A percentile compares a stretch with the other conserved stretches of the same genome.
phyloP scores from a whole-genome alignment of 441 rosid species.

The Erodium moschatum region DNA sequence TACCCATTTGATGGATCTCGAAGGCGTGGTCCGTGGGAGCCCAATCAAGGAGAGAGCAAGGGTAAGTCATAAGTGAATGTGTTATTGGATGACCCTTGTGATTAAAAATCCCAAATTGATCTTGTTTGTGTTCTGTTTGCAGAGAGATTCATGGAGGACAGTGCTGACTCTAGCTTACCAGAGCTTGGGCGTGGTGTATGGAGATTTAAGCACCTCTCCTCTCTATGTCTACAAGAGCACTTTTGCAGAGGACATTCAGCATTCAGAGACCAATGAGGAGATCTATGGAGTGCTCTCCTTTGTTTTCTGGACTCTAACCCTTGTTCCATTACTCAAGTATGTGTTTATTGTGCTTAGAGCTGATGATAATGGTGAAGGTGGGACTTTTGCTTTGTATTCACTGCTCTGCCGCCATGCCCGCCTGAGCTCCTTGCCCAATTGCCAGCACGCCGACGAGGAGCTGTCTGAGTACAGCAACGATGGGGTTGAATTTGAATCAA shows the following conservation, averaged over 20 bases:
- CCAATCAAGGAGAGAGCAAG: neutral
- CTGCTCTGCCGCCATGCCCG: constrained; percentile 79
- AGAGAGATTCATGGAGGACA: constrained; percentile 82
- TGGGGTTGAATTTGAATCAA: constrained; percentile 43
- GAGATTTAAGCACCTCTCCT: too few species aligned
- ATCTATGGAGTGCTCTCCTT: too few species aligned
- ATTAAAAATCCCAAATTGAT: neutral
- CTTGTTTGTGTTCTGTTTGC: constrained; percentile 22
- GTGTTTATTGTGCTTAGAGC: constrained; percentile 11
- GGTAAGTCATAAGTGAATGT: neutral
- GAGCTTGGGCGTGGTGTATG: too few species aligned
- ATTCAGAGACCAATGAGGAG: too few species aligned
- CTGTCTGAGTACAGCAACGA: constrained; percentile 81
- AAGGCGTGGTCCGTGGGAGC: neutral
- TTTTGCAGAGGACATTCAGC: too few species aligned
- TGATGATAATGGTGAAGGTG: too few species aligned
- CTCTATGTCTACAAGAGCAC: too few species aligned
- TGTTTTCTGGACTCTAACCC: too few species aligned
- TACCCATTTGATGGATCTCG: neutral
- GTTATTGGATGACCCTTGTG: neutral
- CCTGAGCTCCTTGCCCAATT: constrained; percentile 80
- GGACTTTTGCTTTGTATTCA: constrained; percentile 61
- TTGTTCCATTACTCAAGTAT: too few species aligned
- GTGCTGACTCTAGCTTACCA: constrained; percentile 63
- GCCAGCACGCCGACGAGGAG: constrained; percentile 89